Evolutionary conservation across 2,329 filamentous ascomycete species (phyloP), one percentile per base, ranked within the genome.

Genomic region (Basipetospora chlamydospora): DNA sequence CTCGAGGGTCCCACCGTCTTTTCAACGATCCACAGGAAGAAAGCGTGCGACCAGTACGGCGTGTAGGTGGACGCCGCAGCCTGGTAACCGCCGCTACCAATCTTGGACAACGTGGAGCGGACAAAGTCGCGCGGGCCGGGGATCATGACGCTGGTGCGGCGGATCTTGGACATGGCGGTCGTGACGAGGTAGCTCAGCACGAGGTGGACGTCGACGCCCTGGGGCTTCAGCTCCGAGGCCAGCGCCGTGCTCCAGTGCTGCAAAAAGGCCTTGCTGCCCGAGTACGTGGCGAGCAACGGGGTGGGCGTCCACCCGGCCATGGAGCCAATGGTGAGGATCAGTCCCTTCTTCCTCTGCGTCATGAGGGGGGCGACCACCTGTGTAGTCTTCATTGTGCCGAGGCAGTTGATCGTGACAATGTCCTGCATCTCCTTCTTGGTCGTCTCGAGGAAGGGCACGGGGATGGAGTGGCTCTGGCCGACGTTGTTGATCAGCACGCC

Each of bases 281-380:
- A 92, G 68, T 98, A 98, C 3, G 90, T 96, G 10, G 90, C 90
- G 30, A 98, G 72, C 38, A 90, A 77, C 5, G 92, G 87, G 1
- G 85, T 94, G 6, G 90, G 90, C 42, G 90, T 74, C 60, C 92
- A 80, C 46, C 90, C 92, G 43, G 81, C 90, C 54, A 96, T 93
- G 9, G 87, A 95, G 32, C 88, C 90, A 87, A 98, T 95, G 40
- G 88, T 98, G 38, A 98, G 66, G 50, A 98, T 85, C 25, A 98
- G 68, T 17, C 92, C 90, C 39, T 77, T 76, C 61, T 82, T 85
- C 50, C 87, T 80, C 54, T 79, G 67, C 41, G 82, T 72, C 75
- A 98, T 86, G 41, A 81, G 76, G 0, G 90, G 87, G 1, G 81
- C 79, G 28, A 98, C 67, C 33, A 88, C 67, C 54, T 88, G 78